Percentiles rank a stretch among this genome's conserved stretches.
Conservation (phyloP, 257 asterid genomes). For the Handroanthus guayacan region DNA sequence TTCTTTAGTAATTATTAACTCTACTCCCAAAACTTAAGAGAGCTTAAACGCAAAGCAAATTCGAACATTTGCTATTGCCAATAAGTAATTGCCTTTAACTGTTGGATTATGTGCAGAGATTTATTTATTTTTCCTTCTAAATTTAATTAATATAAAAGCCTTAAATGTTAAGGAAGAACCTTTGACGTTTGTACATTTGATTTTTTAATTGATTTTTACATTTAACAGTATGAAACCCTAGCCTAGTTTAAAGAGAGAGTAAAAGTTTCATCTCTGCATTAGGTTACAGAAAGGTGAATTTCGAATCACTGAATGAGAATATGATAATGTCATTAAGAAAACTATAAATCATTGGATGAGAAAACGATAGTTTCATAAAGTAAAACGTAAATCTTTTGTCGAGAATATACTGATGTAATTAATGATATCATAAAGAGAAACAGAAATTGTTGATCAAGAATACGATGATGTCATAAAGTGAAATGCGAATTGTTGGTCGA, state of each 20-base stretch:
- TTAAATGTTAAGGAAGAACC: slow-evolving; percentile 16
- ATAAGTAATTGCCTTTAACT: background rate
- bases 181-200: slow-evolving; percentile 31
- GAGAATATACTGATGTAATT: too few relatives aligned
- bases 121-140: too few relatives aligned
- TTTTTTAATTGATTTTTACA: slow-evolving; percentile 21
- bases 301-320: too few relatives aligned
- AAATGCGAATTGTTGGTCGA: too few relatives aligned
- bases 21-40: slow-evolving; percentile 24
- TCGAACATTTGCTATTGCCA: slow-evolving; percentile 20
- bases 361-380: too few relatives aligned
- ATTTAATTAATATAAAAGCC: background rate
- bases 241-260: background rate
- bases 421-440: too few relatives aligned
- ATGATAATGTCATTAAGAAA: too few relatives aligned
- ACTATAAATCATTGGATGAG: too few relatives aligned
- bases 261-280: too few relatives aligned
- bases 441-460: too few relatives aligned
- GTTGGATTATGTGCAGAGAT: slow-evolving; percentile 7
- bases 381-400: too few relatives aligned
- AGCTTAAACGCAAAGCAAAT: slow-evolving; percentile 35
- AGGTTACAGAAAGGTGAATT: too few relatives aligned
- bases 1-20: slow-evolving; percentile 20
- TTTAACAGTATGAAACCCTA: slow-evolving; percentile 22
- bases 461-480: background rate